Evolutionary conservation across 805 yeast species (phyloP), one percentile per base, ranked within the genome.

Genomic region (Ogataea paradorogensis): DNA sequence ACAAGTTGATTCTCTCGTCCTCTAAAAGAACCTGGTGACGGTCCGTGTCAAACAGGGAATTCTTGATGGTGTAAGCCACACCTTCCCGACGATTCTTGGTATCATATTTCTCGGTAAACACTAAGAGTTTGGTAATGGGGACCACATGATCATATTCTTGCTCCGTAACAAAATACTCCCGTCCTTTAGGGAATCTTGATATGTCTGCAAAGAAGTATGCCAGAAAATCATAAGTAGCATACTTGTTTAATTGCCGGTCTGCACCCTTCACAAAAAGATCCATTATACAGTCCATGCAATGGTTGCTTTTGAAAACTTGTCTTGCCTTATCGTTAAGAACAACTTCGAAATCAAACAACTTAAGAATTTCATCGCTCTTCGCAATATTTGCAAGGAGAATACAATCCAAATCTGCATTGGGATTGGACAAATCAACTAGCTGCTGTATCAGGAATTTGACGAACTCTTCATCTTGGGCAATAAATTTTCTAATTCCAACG

Each of bases 21-120:
- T 67, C 69, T 28, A 88, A 60, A 30, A 91, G 66, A 16, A 58
- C 61, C 51, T 64, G 63, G 58, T 91, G 98, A 25, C 76, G 62
- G 28, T 79, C 76, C 1, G 85, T 69, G 56, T 90, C 96, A 55
- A 91, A 91, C 35, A 91, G 66, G 0, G 91, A 76, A 63, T 91
- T 91, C 61, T 93, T 91, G 51, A 93, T 85, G 2, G 96, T 84
- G 5, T 95, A 84, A 1, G 95, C 95, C 27, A 87, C 90, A 56
- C 96, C 97, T 58, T 84, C 90, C 63, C 98, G 76, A 66, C 98
- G 80, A 18, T 78, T 77, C 53, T 78, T 78, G 10, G 86, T 71
- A 55, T 84, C 90, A 50, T 80, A 84, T 54, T 80, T 78, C 56
- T 86, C 90, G 4, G 96, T 84, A 64, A 88, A 89, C 0, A 80